These are phyloP conservation scores for Fraxinus nigra DNA, from an alignment of 305 asterid species.

Conservation along the genomic window DNA sequence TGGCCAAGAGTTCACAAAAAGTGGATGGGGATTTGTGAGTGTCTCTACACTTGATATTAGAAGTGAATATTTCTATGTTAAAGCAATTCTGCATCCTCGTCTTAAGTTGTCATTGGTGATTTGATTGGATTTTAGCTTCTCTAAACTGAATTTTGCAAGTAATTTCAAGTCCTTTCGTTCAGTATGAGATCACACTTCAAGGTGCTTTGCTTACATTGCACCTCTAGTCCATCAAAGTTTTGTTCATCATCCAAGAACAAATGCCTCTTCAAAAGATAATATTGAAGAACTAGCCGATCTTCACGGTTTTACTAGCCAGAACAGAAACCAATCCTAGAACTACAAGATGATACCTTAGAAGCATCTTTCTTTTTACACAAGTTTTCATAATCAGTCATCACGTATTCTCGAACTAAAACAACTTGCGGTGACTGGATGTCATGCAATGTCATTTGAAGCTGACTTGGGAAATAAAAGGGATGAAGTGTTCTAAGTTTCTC, in stretches of 20 bases:
- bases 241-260: background rate
- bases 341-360: background rate
- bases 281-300: background rate
- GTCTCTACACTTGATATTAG: constrained; percentile 13
- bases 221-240: background rate
- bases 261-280: background rate
- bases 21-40: constrained; percentile 89
- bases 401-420: background rate
- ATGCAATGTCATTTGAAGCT: background rate
- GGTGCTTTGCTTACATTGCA: background rate
- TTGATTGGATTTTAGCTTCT: background rate
- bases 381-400: background rate
- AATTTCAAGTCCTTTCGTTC: background rate
- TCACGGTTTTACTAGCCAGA: background rate
- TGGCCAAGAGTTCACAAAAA: constrained; percentile 70
- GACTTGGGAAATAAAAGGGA: background rate
- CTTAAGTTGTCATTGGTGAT: background rate
- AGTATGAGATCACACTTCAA: background rate
- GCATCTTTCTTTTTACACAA: background rate
- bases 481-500: background rate
- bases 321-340: background rate
- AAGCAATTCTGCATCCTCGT: background rate
- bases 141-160: background rate
- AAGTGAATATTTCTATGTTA: background rate
- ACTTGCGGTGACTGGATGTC: background rate